A percentile compares a stretch with the other conserved stretches of the same genome.
These are phyloP conservation scores for Gelatoporia subvermispora DNA, from an alignment of 768 basidiomycete species.

Conservation along the genomic window DNA sequence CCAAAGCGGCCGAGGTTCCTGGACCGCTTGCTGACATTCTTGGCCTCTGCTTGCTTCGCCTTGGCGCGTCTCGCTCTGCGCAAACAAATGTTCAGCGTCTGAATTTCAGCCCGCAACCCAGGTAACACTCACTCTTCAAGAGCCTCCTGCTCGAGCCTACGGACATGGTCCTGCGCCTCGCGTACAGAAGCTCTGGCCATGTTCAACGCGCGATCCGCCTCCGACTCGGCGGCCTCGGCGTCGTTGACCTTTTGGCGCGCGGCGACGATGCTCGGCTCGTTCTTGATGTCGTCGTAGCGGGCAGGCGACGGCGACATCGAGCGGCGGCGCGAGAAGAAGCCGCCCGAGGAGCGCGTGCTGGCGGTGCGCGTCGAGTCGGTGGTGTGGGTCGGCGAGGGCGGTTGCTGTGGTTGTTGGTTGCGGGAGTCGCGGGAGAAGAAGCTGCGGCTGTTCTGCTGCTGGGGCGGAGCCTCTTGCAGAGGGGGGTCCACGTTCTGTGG, in stretches of 20 bases:
- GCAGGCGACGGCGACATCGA: constrained; percentile 16
- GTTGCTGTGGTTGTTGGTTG: constrained; percentile 1
- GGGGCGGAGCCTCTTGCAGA: constrained; percentile 12
- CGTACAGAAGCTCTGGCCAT: constrained; percentile 42
- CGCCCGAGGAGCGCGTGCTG: constrained; percentile 12
- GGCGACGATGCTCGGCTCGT: constrained; percentile 42
- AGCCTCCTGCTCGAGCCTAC: constrained; percentile 46
- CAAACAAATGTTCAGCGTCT: constrained; percentile 3
- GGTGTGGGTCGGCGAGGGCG: neutral
- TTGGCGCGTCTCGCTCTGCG: constrained; percentile 45
- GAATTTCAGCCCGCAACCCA: neutral
- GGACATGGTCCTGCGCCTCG: constrained; percentile 44
- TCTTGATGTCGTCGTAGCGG: constrained; percentile 12
- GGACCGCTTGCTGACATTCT: constrained; percentile 44
- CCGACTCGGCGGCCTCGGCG: constrained; percentile 46
- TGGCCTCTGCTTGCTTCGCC: constrained; percentile 48
- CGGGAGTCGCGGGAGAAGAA: constrained; percentile 20
- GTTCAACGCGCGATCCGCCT: constrained; percentile 45
- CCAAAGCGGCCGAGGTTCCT: constrained; percentile 39
- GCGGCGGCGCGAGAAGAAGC: constrained; percentile 23
- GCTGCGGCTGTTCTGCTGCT: constrained; percentile 15
- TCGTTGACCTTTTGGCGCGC: constrained; percentile 48
- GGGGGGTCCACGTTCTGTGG: constrained; percentile 9
- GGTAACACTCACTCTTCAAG: constrained; percentile 44
- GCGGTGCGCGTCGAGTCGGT: constrained; percentile 6